Evolutionary conservation across 2,329 filamentous ascomycete genomes (phyloP).

Genomic region (Remersonia thermophila): DNA sequence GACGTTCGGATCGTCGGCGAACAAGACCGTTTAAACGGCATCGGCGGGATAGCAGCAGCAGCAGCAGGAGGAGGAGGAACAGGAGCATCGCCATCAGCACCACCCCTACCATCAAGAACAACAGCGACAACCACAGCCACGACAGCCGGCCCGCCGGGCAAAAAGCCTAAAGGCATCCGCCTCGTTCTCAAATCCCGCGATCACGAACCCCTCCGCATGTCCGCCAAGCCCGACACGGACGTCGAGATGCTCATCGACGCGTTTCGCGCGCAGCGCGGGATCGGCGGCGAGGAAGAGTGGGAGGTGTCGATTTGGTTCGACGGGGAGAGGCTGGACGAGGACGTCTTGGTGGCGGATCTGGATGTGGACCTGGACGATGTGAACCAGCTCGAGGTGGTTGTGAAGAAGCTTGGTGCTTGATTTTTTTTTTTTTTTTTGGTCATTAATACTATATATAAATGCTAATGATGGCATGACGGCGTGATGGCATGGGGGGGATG

Average conservation of each 20-base stretch:
- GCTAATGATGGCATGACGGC: no score
- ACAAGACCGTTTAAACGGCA: no score
- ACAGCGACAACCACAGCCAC: slow-evolving; percentile 15
- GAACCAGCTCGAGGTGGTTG: slow-evolving; percentile 63
- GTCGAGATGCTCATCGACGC: slow-evolving; percentile 49
- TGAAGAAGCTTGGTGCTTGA: no score
- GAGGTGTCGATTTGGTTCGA: slow-evolving; percentile 58
- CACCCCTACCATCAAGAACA: slow-evolving; percentile 7
- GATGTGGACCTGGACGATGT: slow-evolving; percentile 54
- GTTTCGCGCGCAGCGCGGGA: slow-evolving; percentile 43
- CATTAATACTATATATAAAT: no score
- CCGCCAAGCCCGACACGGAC: slow-evolving; percentile 41
- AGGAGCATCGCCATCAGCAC: slow-evolving; percentile 3
- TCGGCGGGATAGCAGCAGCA: no score
- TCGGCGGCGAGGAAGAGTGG: slow-evolving; percentile 33
- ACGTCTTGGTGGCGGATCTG: slow-evolving; percentile 47
- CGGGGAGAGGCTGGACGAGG: slow-evolving; percentile 55
- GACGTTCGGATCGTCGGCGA: no score
- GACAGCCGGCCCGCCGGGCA: no score
- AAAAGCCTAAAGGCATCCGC: no score
- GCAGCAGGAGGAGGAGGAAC: no score
- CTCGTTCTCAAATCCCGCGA: slow-evolving; percentile 43
- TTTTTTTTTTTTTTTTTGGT: no score
- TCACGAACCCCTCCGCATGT: slow-evolving; percentile 36
- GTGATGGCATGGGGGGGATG: not conserved